phyloP scores from a whole-genome alignment of 495 filamentous ascomycete genomes.

The Xylaria telfairii region DNA sequence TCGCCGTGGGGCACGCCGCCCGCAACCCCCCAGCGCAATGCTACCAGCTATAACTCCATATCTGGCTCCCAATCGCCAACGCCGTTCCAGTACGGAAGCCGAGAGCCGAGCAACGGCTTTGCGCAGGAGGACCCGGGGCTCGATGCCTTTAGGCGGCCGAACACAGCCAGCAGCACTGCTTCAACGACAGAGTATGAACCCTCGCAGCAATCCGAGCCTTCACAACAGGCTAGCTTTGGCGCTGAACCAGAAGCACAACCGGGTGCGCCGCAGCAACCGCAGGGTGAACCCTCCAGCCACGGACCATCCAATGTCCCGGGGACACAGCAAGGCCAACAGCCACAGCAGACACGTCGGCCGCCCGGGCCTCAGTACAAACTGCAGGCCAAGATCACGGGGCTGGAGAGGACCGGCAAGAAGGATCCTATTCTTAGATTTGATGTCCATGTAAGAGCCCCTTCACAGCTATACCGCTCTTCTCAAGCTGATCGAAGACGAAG shows the following conservation, averaged over 20 bases:
- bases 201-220: constrained; percentile 41
- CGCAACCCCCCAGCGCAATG: constrained; percentile 68
- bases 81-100: constrained; percentile 44
- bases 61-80: constrained; percentile 41
- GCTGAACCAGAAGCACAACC: constrained; percentile 49
- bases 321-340: constrained; percentile 22
- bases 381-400: constrained; percentile 88
- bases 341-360: constrained; percentile 46
- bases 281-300: constrained; percentile 46
- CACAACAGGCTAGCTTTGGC: constrained; percentile 39
- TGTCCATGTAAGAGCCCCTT: constrained; percentile 76
- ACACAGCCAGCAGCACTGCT: constrained; percentile 47
- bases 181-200: constrained; percentile 35
- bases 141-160: constrained; percentile 46
- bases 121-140: constrained; percentile 47
- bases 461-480: background rate
- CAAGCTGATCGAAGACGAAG: constrained; percentile 41
- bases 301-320: constrained; percentile 23
- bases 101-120: constrained; percentile 46
- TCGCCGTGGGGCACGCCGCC: constrained; percentile 78
- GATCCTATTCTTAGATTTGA: constrained; percentile 96
- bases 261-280: constrained; percentile 50
- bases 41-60: constrained; percentile 58
- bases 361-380: constrained; percentile 77
- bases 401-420: constrained; percentile 93